phyloP scores from a whole-genome alignment of 2,329 filamentous ascomycete species.

The Dryadomyces quercus-mongolicae region DNA sequence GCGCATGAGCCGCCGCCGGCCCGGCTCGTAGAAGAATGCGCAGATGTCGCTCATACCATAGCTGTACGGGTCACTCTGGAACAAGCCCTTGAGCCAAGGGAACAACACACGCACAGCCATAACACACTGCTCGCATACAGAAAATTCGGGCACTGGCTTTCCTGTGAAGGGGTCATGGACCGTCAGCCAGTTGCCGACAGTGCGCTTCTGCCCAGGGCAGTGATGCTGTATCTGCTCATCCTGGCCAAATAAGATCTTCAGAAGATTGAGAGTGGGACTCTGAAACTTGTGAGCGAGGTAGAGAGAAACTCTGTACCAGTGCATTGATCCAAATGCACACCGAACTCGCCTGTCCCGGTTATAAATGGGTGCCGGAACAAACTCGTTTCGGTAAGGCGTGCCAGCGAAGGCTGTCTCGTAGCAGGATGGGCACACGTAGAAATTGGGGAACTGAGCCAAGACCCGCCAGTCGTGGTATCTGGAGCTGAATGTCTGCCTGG shows the following conservation, averaged over 20 bases:
- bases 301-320: constrained; percentile 80
- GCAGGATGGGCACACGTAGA: constrained; percentile 77
- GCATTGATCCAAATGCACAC: constrained; percentile 66
- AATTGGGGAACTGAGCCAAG: constrained; percentile 55
- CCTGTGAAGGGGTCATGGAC: constrained; percentile 56
- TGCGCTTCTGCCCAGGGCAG: constrained; percentile 46
- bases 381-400: constrained; percentile 55
- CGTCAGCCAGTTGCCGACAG: constrained; percentile 59
- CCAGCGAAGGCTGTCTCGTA: constrained; percentile 56
- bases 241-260: constrained; percentile 52
- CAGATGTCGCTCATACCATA: constrained; percentile 46
- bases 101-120: constrained; percentile 61
- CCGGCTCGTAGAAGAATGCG: constrained; percentile 49
- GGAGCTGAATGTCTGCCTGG: constrained; percentile 47
- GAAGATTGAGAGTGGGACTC: constrained; percentile 51
- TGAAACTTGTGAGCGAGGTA: constrained; percentile 63
- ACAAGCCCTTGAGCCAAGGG: constrained; percentile 57
- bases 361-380: constrained; percentile 48
- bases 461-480: constrained; percentile 58
- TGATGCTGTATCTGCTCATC: constrained; percentile 42
- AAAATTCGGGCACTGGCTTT: constrained; percentile 56
- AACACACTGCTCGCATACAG: constrained; percentile 63
- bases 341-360: constrained; percentile 44
- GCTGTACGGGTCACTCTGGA: constrained; percentile 39
- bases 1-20: constrained; percentile 40